A percentile compares a stretch with the other conserved stretches of the same genome.
Conservation (phyloP, 306 rosid species). For the Pyrus bretschneideri region DNA sequence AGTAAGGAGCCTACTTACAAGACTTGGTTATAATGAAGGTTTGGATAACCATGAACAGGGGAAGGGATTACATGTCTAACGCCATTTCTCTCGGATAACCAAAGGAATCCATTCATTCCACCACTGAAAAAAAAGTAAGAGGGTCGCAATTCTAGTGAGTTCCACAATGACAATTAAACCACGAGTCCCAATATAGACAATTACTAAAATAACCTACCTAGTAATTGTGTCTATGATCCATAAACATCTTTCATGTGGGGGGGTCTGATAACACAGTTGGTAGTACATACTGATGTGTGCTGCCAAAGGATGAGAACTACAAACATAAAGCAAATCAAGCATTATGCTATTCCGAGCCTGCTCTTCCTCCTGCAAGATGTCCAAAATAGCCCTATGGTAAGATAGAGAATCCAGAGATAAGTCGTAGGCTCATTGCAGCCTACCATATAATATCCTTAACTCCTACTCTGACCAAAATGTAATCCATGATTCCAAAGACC, state of each 20-base stretch:
- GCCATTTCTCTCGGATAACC: conserved; percentile 67
- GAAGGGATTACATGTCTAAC: conserved; percentile 43
- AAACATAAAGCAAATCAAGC: conserved; percentile 77
- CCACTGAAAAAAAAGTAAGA: conserved; percentile 41
- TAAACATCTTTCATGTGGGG: conserved; percentile 30
- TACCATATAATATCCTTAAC: background rate
- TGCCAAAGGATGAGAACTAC: conserved; percentile 57
- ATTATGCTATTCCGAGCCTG: conserved; percentile 60
- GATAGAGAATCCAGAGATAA: background rate
- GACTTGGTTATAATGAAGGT: conserved; percentile 60
- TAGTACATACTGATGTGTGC: conserved; percentile 39
- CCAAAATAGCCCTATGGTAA: background rate
- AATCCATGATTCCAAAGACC: background rate
- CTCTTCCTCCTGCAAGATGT: conserved; percentile 66
- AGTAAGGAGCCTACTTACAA: conserved; percentile 46
- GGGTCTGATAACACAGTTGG: conserved; percentile 27
- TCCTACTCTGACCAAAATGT: background rate
- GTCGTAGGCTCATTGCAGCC: background rate
- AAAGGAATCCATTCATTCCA: conserved; percentile 87
- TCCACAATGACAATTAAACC: background rate
- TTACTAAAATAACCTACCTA: conserved; percentile 52
- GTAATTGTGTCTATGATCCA: conserved; percentile 40
- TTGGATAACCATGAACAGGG: conserved; percentile 61
- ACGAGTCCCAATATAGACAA: background rate
- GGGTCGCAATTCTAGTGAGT: background rate